Conservation (phyloP, 257 asterid genomes). For the Anisodus tanguticus region DNA sequence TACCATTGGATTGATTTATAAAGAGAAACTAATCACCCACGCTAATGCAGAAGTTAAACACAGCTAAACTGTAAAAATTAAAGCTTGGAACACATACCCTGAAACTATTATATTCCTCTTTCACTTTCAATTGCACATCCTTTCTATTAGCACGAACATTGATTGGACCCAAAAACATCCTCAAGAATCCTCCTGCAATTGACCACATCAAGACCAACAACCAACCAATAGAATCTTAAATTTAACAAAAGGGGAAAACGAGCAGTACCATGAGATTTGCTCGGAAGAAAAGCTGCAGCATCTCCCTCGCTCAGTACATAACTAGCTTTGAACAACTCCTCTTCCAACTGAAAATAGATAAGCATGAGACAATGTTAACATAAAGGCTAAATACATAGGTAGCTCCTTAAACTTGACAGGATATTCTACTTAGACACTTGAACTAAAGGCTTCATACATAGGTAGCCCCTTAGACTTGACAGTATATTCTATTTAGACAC, state of each 20-base stretch:
- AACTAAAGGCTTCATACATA: no score
- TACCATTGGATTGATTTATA: background rate
- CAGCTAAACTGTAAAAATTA: background rate
- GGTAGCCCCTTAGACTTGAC: no score
- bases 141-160: conserved; percentile 92
- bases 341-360: conserved; percentile 59
- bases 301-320: conserved; percentile 89
- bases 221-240: conserved; percentile 31
- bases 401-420: background rate
- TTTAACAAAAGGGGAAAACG: background rate
- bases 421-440: no score
- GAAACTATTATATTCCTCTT: conserved; percentile 92
- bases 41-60: background rate
- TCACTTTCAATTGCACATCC: conserved; percentile 93
- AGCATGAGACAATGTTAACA: background rate
- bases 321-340: conserved; percentile 73
- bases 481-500: no score
- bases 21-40: background rate
- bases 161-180: conserved; percentile 97
- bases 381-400: no score
- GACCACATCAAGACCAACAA: conserved; percentile 23
- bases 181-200: conserved; percentile 76
- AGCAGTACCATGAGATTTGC: conserved; percentile 78
- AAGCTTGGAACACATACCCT: conserved; percentile 59
- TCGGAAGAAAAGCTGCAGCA: conserved; percentile 91